A percentile compares a stretch with the other conserved stretches of the same genome.
These are phyloP conservation scores for Heterobasidion irregulare DNA, from an alignment of 1,284 basidiomycete genomes.

Conservation along the genomic window DNA sequence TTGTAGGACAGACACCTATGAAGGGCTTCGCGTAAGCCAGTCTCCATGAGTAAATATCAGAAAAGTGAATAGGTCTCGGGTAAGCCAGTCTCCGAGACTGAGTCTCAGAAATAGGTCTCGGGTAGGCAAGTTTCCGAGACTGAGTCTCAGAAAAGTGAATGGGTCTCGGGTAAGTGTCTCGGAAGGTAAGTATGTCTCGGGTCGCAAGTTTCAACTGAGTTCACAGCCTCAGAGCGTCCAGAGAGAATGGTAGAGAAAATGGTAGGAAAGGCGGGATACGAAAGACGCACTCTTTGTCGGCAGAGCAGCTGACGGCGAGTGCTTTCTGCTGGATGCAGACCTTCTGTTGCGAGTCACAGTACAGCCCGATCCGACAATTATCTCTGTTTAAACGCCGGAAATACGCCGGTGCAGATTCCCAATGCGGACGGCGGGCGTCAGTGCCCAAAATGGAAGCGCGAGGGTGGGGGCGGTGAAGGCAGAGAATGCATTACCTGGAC, in stretches of 20 bases:
- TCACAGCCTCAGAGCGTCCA: conserved; percentile 5
- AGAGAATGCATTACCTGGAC: conserved; percentile 49
- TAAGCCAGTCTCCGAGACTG: too few species aligned
- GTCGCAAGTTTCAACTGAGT: not conserved
- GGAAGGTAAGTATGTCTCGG: too few species aligned
- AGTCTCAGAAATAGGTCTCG: too few species aligned
- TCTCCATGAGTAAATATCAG: too few species aligned
- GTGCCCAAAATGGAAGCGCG: not conserved
- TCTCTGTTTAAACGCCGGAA: conserved; percentile 31
- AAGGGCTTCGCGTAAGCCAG: too few species aligned
- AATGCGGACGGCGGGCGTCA: not conserved
- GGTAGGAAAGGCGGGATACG: not conserved
- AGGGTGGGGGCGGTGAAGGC: not conserved
- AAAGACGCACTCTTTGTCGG: conserved; percentile 72
- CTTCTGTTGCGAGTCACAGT: conserved; percentile 60
- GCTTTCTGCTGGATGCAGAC: conserved; percentile 55
- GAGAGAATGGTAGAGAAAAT: not conserved
- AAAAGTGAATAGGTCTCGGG: not conserved
- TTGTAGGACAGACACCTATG: conserved; percentile 72
- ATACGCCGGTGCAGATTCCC: too few species aligned
- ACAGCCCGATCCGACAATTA: conserved; percentile 58
- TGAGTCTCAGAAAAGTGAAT: too few species aligned
- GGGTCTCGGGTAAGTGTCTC: too few species aligned
- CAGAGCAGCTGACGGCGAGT: conserved; percentile 52
- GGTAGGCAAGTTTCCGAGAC: too few species aligned